Evolutionary conservation across 2,329 filamentous ascomycete species (phyloP), one percentile per base, ranked within the genome.

Genomic region (Sporothrix luriei): DNA sequence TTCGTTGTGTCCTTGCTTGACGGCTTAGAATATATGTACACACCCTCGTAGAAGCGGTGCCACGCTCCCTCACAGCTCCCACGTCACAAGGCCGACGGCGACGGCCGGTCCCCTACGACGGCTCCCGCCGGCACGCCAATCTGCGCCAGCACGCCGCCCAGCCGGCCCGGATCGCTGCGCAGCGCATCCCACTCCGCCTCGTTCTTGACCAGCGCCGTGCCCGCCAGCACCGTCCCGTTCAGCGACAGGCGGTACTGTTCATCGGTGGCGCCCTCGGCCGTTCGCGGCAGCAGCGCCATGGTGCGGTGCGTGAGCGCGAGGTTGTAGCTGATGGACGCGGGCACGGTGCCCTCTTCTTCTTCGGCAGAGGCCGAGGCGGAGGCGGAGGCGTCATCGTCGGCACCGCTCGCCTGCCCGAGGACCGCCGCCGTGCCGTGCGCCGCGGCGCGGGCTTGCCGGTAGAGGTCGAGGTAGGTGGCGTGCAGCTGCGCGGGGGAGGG

Each of bases 181-280:
- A 90, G 73, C 0, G 81, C 82, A 70, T 87, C 79, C 86, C 86
- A 89, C 76, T 89, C 87, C 3, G 76, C 78, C 74, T 85, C 78
- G 38, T 76, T 86, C 78, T 89, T 90, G 19, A 90, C 87, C 68
- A 90, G 78, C 33, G 87, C 85, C 11, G 87, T 90, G 7, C 88
- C 88, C 11, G 87, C 88, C 72, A 90, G 76, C n/a, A 90, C 77
- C 0, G 88, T 89, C 3, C 88, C 88, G 68, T 90, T 90, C 46
- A 90, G 77, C 21, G 84, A 78, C 43, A 88, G 70, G 29, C 74
- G 76, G 0, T 85, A 85, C 1, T 80, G 38, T 16, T 6, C 73
- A 4, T 77, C 72, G 21, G 75, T 73, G 0, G 76, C 76, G 0
- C 87, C 87, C 74, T 89, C 87, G 0, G 82, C 80, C 1, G 81